These are phyloP conservation scores for Talaromyces sp. DNA, from an alignment of 2,329 filamentous ascomycete species.

Conservation along the genomic window DNA sequence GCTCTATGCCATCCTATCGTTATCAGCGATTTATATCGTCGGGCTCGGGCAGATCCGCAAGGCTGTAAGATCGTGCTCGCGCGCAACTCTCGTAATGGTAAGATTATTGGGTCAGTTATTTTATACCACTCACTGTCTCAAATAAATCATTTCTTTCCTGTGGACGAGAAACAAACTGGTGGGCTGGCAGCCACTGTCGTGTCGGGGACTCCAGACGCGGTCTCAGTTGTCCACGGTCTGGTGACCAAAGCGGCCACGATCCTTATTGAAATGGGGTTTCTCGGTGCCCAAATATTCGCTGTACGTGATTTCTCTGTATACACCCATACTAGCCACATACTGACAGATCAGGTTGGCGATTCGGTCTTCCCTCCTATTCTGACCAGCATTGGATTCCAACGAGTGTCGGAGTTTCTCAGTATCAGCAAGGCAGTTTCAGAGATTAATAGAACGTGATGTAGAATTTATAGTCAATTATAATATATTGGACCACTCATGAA, in stretches of 20 bases:
- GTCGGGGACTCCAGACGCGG: background rate
- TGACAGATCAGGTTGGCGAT: constrained; percentile 8
- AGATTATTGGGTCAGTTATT: constrained; percentile 8
- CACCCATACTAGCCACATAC: background rate
- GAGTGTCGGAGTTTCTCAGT: constrained; percentile 11
- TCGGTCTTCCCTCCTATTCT: constrained; percentile 7
- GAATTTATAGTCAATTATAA: background rate
- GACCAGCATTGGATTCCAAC: constrained; percentile 9
- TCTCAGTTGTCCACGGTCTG: constrained; percentile 4
- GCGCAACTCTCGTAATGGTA: constrained; percentile 1
- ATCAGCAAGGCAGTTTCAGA: constrained; percentile 2
- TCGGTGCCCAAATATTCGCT: constrained; percentile 9
- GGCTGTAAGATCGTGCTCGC: constrained; percentile 10
- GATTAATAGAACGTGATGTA: background rate
- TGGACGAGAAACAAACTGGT: constrained; percentile 6
- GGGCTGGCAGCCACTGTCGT: constrained; percentile 6
- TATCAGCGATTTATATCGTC: constrained; percentile 6
- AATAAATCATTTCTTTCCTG: constrained; percentile 9
- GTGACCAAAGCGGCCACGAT: constrained; percentile 4
- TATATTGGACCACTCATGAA: background rate
- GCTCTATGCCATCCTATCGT: constrained; percentile 8
- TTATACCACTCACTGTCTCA: constrained; percentile 9
- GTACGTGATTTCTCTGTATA: background rate
- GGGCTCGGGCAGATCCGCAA: constrained; percentile 6
- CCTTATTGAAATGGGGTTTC: constrained; percentile 10